These are phyloP conservation scores for Calycina marina DNA, from an alignment of 2,329 filamentous ascomycete species.

Conservation along the genomic window DNA sequence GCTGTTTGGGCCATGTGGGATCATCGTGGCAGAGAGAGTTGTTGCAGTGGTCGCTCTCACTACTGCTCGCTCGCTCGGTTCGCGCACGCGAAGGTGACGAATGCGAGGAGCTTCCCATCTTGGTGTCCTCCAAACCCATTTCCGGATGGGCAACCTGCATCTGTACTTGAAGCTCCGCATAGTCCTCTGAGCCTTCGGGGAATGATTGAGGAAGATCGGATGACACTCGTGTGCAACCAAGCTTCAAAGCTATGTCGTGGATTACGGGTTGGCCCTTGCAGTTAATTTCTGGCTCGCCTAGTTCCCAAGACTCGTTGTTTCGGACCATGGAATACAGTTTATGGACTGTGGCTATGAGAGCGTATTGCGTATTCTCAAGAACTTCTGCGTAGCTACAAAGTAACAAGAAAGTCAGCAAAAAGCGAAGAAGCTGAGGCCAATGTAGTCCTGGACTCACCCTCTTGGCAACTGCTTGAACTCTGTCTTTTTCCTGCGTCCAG, in stretches of 20 bases:
- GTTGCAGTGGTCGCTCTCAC: conserved; percentile 13
- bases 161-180: conserved; percentile 40
- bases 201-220: conserved; percentile 44
- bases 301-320: conserved; percentile 40
- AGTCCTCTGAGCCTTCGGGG: conserved; percentile 44
- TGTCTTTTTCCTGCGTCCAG: conserved; percentile 46
- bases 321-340: conserved; percentile 52
- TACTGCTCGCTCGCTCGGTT: conserved; percentile 12
- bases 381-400: conserved; percentile 43
- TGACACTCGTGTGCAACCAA: conserved; percentile 48
- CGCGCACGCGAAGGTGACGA: conserved; percentile 8
- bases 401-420: background rate
- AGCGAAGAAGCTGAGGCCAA: background rate
- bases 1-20: conserved; percentile 4
- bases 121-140: conserved; percentile 10
- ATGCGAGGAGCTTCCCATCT: conserved; percentile 5
- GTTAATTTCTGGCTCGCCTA: conserved; percentile 49
- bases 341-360: conserved; percentile 48
- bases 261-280: conserved; percentile 48
- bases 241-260: conserved; percentile 48
- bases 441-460: conserved; percentile 31
- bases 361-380: conserved; percentile 49
- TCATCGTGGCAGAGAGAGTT: conserved; percentile 12
- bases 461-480: conserved; percentile 51
- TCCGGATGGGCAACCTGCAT: conserved; percentile 25